Conservation (phyloP, 805 yeast genomes). For the Kuraishia piskuri region DNA sequence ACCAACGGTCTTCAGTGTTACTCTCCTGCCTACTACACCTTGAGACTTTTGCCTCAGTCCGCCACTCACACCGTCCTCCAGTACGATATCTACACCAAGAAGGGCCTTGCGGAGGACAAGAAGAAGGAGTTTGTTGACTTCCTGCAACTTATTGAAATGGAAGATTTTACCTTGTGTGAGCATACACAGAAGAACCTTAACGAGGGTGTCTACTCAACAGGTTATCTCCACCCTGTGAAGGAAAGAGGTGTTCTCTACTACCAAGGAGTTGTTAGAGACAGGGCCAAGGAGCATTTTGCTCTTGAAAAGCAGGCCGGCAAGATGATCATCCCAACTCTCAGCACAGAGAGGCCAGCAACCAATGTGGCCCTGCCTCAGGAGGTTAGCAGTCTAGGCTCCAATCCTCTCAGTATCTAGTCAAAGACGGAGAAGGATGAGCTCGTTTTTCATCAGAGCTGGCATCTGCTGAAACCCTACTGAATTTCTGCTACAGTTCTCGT, state of each 20-base stretch:
- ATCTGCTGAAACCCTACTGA: too few relatives aligned
- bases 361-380: slow-evolving; percentile 37
- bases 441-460: background rate
- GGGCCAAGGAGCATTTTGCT: slow-evolving; percentile 46
- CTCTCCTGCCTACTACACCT: slow-evolving; percentile 58
- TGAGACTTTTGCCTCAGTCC: slow-evolving; percentile 46
- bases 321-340: slow-evolving; percentile 41
- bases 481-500: too few relatives aligned
- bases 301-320: slow-evolving; percentile 35
- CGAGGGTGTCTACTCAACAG: slow-evolving; percentile 51
- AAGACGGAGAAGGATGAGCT: background rate
- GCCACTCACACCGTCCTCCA: slow-evolving; percentile 48
- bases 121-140: slow-evolving; percentile 57
- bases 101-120: slow-evolving; percentile 40
- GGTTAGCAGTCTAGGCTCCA: slow-evolving; percentile 39
- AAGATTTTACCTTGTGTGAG: slow-evolving; percentile 50
- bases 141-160: slow-evolving; percentile 50
- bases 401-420: slow-evolving; percentile 13
- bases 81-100: slow-evolving; percentile 53
- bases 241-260: slow-evolving; percentile 51
- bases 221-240: slow-evolving; percentile 49
- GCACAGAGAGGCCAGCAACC: slow-evolving; percentile 27
- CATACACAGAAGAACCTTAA: slow-evolving; percentile 52
- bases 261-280: slow-evolving; percentile 44
- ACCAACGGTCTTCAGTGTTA: slow-evolving; percentile 54